These are phyloP conservation scores for Coemansia interrupta DNA, from an alignment of 192 early-diverging fungal genomes.

Conservation along the genomic window DNA sequence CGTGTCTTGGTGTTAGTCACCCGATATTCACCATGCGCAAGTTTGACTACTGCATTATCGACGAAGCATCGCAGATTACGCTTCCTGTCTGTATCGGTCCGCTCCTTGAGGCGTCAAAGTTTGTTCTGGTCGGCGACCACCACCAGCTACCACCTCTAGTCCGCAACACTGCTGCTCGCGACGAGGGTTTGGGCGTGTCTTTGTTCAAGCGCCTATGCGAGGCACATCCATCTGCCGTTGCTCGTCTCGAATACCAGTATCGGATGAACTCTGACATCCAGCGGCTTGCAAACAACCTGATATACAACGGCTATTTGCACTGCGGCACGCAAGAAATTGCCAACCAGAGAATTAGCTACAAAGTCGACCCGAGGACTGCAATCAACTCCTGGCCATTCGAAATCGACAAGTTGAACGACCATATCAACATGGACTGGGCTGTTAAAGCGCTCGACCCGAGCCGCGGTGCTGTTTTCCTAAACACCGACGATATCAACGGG, in stretches of 20 bases:
- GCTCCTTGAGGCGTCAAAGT: conserved; percentile 70
- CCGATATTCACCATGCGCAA: conserved; percentile 65
- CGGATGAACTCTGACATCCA: conserved; percentile 93
- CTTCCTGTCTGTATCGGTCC: conserved; percentile 88
- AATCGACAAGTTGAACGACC: conserved; percentile 5
- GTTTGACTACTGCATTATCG: conserved; percentile 96
- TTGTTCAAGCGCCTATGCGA: conserved; percentile 82
- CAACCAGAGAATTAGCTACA: conserved; percentile 42
- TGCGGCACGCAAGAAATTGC: conserved; percentile 71
- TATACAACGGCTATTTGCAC: conserved; percentile 74
- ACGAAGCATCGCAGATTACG: conserved; percentile 94
- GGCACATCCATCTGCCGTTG: conserved; percentile 73
- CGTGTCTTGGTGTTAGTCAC: conserved; percentile 82
- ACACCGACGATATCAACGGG: conserved; percentile 71
- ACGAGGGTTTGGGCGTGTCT: conserved; percentile 54
- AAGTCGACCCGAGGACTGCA: conserved; percentile 15
- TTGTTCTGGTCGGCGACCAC: conserved; percentile 93
- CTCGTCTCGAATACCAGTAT: conserved; percentile 77
- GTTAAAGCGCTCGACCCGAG: conserved; percentile 60
- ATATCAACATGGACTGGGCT: conserved; percentile 60
- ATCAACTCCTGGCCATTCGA: conserved; percentile 16
- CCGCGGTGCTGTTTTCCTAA: conserved; percentile 70
- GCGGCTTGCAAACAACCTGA: conserved; percentile 73
- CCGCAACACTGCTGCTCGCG: conserved; percentile 40
- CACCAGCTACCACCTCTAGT: conserved; percentile 93